Base-by-base conservation (phyloP, 2,329 filamentous ascomycete genomes). In the Corinectria fuckeliana region DNA sequence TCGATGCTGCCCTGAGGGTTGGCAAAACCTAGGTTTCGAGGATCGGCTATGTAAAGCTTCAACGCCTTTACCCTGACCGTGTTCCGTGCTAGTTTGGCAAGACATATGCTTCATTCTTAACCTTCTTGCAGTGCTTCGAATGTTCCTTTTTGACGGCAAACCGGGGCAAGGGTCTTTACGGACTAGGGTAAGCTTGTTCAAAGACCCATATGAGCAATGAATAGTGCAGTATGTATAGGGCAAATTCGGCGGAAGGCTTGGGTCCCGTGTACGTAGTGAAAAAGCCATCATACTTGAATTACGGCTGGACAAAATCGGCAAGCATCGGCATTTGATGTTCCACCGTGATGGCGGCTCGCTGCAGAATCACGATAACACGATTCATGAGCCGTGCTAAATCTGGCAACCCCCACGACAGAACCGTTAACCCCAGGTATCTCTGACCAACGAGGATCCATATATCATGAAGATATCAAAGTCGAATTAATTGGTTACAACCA, bases 1-100 rank as follows among this genome's bases (percentile, higher is more conserved):
- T 65, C 50, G 50, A 60, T 39, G 61, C 56, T 6, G 56, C 50
- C 18, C 50, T 45, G 10, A 39, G 50, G 18, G 38, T 59, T 47
- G 34, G 18, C 11, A 28, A 20, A 23, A 14, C n/a, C 20, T 41
- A 38, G 14, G 45, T 8, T 18, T 20, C n/a, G n/a, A n/a, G n/a
- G n/a, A n/a, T n/a, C n/a, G n/a, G n/a, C n/a, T n/a, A n/a, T n/a
- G n/a, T n/a, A n/a, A n/a, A n/a, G n/a, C n/a, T n/a, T n/a, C n/a
- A n/a, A n/a, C n/a, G n/a, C n/a, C n/a, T n/a, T n/a, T n/a, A n/a
- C n/a, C n/a, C n/a, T n/a, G n/a, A n/a, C n/a, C n/a, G n/a, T n/a
- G n/a, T n/a, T n/a, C n/a, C n/a, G n/a, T n/a, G n/a, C n/a, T n/a
- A n/a, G n/a, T n/a, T n/a, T n/a, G n/a, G n/a, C n/a, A n/a, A n/a